Evolutionary conservation across 352 stramenopile species (phyloP), one percentile per base, ranked within the genome.

Genomic region (Phytophthora ohioensis): DNA sequence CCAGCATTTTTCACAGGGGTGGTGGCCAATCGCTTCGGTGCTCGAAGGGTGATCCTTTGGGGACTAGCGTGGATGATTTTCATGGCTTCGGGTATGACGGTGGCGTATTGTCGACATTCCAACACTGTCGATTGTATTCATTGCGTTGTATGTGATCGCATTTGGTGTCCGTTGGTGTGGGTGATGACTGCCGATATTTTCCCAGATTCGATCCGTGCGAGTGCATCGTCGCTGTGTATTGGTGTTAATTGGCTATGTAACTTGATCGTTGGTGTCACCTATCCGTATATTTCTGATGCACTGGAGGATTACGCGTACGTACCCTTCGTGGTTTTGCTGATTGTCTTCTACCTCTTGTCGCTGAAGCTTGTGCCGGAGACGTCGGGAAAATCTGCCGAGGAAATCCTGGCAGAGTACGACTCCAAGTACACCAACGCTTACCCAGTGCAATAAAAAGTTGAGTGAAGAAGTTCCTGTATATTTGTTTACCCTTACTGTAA

Each of bases 161-260:
- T 69, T 64, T 17, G 53, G 62, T 8, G 52, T 4, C 62, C 62
- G 31, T 49, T 69, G 13, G 53, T 69, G 13, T 64, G 53, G 62
- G 39, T 62, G 6, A 68, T 68, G 61, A 68, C 61, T 2, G 61
- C 61, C 21, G 61, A 68, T 27, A 62, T 68, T 1, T 68, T 68
- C 35, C 60, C 60, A 9, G 60, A 68, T 15, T 61, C 60, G 41
- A 68, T 68, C 34, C 60, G 60, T 32, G 48, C 60, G 0, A 61
- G 60, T n/a, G 49, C 51, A 6, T 68, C 60, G 17, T 68, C 60
- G 11, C n/a, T 68, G 4, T 68, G 60, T 30, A 61, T 68, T 11
- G 60, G 60, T 3, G 17, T 69, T 45, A 69, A 69, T 32, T 69
- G 62, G 62, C 15, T 69, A 13, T 64, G 62, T 27, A 69, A 64